Evolutionary conservation across 2,329 filamentous ascomycete genomes (phyloP), one percentile per base, ranked within the genome.

Genomic region (Byssothecium circinans): DNA sequence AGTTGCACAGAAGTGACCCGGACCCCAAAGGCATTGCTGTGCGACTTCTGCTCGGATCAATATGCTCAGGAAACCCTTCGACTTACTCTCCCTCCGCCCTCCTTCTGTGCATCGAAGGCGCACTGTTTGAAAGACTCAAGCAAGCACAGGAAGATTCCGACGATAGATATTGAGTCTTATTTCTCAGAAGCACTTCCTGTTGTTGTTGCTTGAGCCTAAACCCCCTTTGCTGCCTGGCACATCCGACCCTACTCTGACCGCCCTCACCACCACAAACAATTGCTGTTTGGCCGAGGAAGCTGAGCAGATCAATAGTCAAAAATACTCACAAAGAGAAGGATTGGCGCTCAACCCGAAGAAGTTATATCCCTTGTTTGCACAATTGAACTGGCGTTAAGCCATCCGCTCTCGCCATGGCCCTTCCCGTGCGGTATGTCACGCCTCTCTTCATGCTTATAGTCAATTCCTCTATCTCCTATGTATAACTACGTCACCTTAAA

Each of bases 371-470:
- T 19, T 36, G 33, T 15, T 10, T 22, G 18, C 4, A 22, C n/a
- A 23, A 10, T 11, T 27, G 19, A 27, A 23, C n/a, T 12, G 35
- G 37, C 20, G 33, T 22, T 40, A 19, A 12, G 12, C 29, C 34
- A 14, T 20, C 22, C 37, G 20, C 20, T 5, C n/a, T 25, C 47
- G 50, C n/a, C n/a, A 64, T 64, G 63, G 62, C 60, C 43, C 57
- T 65, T 14, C 58, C 61, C 14, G 53, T 61, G 34, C 56, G 55
- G 61, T 66, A 58, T 41, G 62, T 64, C 22, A 30, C 18, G 14
- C n/a, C 11, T 41, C 37, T 23, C 20, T 25, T 41, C 6, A 12
- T 25, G 4, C 11, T n/a, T n/a, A n/a, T n/a, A n/a, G n/a, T n/a
- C n/a, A n/a, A n/a, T n/a, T n/a, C n/a, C n/a, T n/a, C n/a, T n/a